Conservation (phyloP, 441 rosid species). For the Syzygium malaccense region DNA sequence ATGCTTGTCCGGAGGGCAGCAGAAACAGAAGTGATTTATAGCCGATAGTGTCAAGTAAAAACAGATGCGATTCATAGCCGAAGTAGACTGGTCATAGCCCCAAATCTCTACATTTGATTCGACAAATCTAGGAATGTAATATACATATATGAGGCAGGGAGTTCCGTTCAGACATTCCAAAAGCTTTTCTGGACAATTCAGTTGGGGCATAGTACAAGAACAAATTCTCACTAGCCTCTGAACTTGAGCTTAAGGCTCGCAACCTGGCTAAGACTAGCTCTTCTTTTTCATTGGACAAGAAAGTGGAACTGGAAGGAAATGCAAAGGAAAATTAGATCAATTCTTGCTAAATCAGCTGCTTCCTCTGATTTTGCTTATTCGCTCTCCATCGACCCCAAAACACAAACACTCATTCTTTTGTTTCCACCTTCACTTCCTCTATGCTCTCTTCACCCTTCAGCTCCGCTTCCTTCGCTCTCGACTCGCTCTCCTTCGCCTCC, state of each 20-base stretch:
- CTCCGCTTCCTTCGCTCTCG: not conserved
- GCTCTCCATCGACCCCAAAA: too few species aligned
- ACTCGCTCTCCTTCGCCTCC: not conserved
- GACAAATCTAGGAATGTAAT: not conserved
- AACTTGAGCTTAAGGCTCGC: not conserved
- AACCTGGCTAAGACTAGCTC: not conserved
- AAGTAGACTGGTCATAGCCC: not conserved
- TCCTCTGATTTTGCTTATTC: not conserved
- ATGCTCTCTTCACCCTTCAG: not conserved
- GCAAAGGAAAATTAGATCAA: not conserved
- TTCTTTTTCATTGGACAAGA: not conserved
- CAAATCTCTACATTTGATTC: not conserved
- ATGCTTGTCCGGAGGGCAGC: too few species aligned
- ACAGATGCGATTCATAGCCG: not conserved
- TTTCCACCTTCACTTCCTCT: not conserved
- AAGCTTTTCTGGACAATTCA: not conserved
- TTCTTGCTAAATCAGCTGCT: not conserved
- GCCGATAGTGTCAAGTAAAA: not conserved
- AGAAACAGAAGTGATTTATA: too few species aligned
- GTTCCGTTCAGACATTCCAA: not conserved
- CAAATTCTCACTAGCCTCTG: not conserved
- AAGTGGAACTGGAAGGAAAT: not conserved
- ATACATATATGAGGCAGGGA: not conserved
- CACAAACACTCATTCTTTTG: not conserved
- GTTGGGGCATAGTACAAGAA: not conserved